These are phyloP conservation scores for Catunica adiposa DNA, from an alignment of 2,329 filamentous ascomycete species.

Conservation along the genomic window DNA sequence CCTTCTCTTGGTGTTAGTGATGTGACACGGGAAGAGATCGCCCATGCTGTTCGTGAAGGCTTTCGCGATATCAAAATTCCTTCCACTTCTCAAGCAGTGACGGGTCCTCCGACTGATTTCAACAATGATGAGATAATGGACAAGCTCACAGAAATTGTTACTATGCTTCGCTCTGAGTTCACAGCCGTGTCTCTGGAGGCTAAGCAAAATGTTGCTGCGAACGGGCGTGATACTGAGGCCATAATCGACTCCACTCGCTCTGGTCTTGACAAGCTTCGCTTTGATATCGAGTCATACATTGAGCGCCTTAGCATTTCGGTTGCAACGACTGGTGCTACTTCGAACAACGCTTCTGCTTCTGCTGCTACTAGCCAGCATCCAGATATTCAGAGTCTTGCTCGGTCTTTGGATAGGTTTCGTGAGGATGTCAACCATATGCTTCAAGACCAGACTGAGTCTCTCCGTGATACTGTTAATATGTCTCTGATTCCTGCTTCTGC, in stretches of 20 bases:
- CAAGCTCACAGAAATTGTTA: slow-evolving; percentile 49
- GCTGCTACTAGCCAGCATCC: slow-evolving; percentile 58
- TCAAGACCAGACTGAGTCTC: slow-evolving; percentile 65
- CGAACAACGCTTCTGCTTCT: background rate
- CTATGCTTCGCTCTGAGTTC: slow-evolving; percentile 42
- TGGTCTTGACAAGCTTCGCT: slow-evolving; percentile 63
- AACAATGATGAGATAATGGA: slow-evolving; percentile 33
- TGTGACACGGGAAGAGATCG: slow-evolving; percentile 43
- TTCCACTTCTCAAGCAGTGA: slow-evolving; percentile 20
- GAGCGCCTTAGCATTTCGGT: slow-evolving; percentile 42
- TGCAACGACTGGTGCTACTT: slow-evolving; percentile 22
- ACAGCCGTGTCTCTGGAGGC: slow-evolving; percentile 43
- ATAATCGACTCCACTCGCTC: slow-evolving; percentile 77
- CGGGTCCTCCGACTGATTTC: slow-evolving; percentile 12
- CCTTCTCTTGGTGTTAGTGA: slow-evolving; percentile 28
- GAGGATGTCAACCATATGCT: slow-evolving; percentile 54
- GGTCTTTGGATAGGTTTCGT: slow-evolving; percentile 48
- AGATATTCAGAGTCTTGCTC: slow-evolving; percentile 32
- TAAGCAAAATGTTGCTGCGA: slow-evolving; percentile 65
- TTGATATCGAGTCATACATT: slow-evolving; percentile 67
- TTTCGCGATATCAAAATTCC: slow-evolving; percentile 35
- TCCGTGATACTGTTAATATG: slow-evolving; percentile 61
- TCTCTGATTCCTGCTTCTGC: slow-evolving; percentile 45
- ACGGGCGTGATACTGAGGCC: slow-evolving; percentile 70
- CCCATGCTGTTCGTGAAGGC: slow-evolving; percentile 46